These are phyloP conservation scores for Rubroboletus pulcherrimus DNA, from an alignment of 768 basidiomycete species.

Conservation along the genomic window DNA sequence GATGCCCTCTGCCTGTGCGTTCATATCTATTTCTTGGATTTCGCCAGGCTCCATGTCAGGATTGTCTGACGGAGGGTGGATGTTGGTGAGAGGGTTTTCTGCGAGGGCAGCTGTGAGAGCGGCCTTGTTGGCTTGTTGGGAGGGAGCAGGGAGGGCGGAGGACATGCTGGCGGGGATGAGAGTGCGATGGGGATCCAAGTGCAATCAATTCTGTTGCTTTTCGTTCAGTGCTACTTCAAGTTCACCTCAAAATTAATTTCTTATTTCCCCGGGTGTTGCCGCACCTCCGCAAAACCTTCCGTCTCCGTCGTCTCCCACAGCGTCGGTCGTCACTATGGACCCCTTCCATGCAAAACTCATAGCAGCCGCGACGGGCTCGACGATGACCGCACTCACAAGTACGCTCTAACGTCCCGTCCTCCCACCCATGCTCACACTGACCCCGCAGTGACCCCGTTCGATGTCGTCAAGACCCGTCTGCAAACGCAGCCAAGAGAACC, in stretches of 20 bases:
- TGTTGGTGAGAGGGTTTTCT: conserved; percentile 40
- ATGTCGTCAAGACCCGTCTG: conserved; percentile 93
- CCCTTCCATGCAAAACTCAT: conserved; percentile 74
- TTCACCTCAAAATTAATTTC: neutral
- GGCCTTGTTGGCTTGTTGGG: conserved; percentile 75
- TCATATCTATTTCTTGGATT: conserved; percentile 84
- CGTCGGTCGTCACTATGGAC: conserved; percentile 41
- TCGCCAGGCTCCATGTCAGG: conserved; percentile 69
- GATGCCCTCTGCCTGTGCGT: conserved; percentile 76
- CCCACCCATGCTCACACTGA: conserved; percentile 6
- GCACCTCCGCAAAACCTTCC: neutral
- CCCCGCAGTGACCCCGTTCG: conserved; percentile 94
- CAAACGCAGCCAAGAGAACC: conserved; percentile 79
- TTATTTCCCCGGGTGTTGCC: conserved; percentile 25
- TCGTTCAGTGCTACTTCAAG: neutral
- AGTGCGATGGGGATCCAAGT: neutral
- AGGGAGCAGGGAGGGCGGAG: conserved; percentile 56
- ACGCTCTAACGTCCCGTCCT: conserved; percentile 22
- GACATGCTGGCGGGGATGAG: conserved; percentile 15
- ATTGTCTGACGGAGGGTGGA: conserved; percentile 24
- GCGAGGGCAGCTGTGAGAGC: conserved; percentile 72
- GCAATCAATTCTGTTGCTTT: conserved; percentile 2
- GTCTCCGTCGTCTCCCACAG: neutral
- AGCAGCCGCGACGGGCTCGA: conserved; percentile 76
- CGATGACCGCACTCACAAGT: conserved; percentile 83